phyloP scores from a whole-genome alignment of 257 asterid species.

The Fraxinus excelsior region DNA sequence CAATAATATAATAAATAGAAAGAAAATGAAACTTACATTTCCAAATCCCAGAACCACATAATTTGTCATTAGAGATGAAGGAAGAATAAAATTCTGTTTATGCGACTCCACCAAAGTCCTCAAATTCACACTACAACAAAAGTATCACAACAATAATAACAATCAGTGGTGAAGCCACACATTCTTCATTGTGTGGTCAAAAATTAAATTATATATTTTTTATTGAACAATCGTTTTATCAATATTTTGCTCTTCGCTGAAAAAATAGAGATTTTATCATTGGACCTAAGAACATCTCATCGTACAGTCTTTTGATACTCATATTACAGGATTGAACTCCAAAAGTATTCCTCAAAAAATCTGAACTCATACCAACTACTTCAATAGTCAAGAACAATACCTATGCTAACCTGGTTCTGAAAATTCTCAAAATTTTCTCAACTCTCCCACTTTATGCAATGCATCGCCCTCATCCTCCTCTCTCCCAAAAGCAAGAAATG shows the following conservation, averaged over 20 bases:
- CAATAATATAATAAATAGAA: not conserved
- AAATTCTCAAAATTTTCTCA: not conserved
- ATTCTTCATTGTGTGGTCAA: too few species aligned
- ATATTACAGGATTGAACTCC: slow-evolving; percentile 26
- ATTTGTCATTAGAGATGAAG: slow-evolving; percentile 87
- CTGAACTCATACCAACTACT: not conserved
- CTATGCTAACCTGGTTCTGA: not conserved
- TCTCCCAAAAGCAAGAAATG: not conserved
- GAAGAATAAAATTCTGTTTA: slow-evolving; percentile 68
- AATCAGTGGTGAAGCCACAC: too few species aligned
- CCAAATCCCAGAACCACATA: slow-evolving; percentile 84
- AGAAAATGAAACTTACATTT: slow-evolving; percentile 41
- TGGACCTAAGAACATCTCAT: too few species aligned
- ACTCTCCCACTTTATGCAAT: not conserved
- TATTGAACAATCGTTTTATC: too few species aligned
- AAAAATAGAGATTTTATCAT: too few species aligned
- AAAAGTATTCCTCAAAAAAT: slow-evolving; percentile 30
- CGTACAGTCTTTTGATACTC: too few species aligned
- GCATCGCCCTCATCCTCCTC: not conserved
- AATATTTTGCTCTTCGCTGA: too few species aligned
- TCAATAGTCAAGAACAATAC: not conserved
- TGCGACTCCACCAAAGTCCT: slow-evolving; percentile 80
- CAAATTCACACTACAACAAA: slow-evolving; percentile 75
- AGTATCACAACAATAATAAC: slow-evolving; percentile 9
- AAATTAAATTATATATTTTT: too few species aligned